phyloP scores from a whole-genome alignment of 345 rosid genomes.

The Acer yangbiense region DNA sequence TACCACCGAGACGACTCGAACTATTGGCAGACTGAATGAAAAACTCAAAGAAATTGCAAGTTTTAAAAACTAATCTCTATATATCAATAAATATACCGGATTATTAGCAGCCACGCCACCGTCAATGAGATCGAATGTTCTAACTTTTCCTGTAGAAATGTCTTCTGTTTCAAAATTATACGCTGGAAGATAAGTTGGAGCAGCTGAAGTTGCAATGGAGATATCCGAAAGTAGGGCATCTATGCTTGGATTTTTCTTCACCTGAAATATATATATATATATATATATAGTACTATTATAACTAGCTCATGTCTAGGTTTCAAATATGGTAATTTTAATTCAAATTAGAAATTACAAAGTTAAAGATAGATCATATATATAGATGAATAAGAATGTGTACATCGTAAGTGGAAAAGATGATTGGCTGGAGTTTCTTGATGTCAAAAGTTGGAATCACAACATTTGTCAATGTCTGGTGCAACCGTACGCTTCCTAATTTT shows the following conservation, averaged over 20 bases:
- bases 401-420: slow-evolving; percentile 61
- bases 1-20: no score
- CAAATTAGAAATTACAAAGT: no score
- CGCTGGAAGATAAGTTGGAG: slow-evolving; percentile 70
- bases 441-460: no score
- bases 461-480: no score
- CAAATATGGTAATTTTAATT: no score
- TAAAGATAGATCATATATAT: not conserved
- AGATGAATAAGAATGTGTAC: slow-evolving; percentile 21
- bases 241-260: slow-evolving; percentile 36
- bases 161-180: slow-evolving; percentile 42
- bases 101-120: slow-evolving; percentile 81
- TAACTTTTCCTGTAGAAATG: slow-evolving; percentile 27
- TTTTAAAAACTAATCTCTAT: no score
- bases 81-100: slow-evolving; percentile 20
- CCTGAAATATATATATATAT: no score
- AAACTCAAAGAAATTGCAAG: no score
- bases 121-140: slow-evolving; percentile 64
- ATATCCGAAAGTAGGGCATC: slow-evolving; percentile 62
- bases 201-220: slow-evolving; percentile 63
- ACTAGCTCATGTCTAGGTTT: no score
- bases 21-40: no score
- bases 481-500: no score
- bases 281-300: not conserved
- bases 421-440: slow-evolving; percentile 28